Evolutionary conservation across 441 rosid genomes (phyloP), one percentile per base, ranked within the genome.

Genomic region (Mallotus repandus): DNA sequence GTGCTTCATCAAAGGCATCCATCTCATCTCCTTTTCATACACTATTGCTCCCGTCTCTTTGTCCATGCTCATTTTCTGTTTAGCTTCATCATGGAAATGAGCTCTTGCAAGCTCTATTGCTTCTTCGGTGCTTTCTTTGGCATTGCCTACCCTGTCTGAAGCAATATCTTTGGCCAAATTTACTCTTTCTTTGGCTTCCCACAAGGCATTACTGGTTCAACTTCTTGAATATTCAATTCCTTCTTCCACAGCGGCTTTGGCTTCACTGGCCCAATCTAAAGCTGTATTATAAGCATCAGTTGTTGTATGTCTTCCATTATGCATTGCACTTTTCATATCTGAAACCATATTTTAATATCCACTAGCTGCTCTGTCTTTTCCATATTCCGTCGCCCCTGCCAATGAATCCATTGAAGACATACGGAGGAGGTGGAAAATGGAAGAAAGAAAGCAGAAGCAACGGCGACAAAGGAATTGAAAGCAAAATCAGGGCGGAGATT

Each of bases 401-500:
- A 74, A 43, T 16, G 50, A 76, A 4, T 80, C 80, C n/a, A 57
- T 62, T 1, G 60, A 74, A 70, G 3, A 80, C 70, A 15, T 86
- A 88, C 0, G 84, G 82, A 3, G 77, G 81, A 0, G 83, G 9
- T 29, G 32, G 76, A 13, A 60, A 43, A 13, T 76, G 84, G 13
- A 85, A 58, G n/a, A 71, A 29, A 29, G 32, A 29, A 29, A 1
- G 32, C 32, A 29, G 32, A 29, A 29, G 32, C 2, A 18, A 83
- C 70, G 7, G 80, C 2, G 3, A 86, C 38, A 19, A 78, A 49
- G 49, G 90, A 73, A n/a, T 80, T 79, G 78, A 82, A 84, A 73
- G 93, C 86, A 5, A 87, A 77, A 77, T 91, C 85, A 4, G 92
- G 95, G 32, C 92, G 91, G 45, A 83, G 87, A 29, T 58, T 38